Percentiles rank a stretch among this genome's conserved stretches.
Conservation (phyloP, 257 asterid species). For the Linaria vulgaris region DNA sequence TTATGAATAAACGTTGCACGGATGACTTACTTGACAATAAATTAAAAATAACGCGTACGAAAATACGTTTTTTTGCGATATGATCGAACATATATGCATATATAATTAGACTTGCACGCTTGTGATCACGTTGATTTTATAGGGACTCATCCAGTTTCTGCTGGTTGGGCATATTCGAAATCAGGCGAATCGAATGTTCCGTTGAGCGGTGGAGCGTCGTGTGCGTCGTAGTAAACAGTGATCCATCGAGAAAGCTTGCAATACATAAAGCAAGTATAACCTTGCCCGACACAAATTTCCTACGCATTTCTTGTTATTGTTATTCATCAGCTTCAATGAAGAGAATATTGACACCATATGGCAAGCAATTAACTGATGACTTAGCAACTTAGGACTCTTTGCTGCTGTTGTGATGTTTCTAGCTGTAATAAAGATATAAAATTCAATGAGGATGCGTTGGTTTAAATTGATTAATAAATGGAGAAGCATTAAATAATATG, state of each 20-base stretch:
- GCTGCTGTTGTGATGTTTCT: constrained; percentile 18
- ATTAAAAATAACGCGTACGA: too few relatives aligned
- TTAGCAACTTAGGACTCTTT: constrained; percentile 21
- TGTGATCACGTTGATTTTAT: constrained; percentile 45
- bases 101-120: constrained; percentile 40
- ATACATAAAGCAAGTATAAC: constrained; percentile 47
- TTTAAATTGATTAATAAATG: not conserved
- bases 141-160: constrained; percentile 24
- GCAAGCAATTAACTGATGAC: constrained; percentile 8
- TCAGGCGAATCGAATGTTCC: constrained; percentile 16
- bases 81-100: too few relatives aligned
- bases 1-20: too few relatives aligned
- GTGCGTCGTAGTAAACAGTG: constrained; percentile 41
- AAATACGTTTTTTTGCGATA: too few relatives aligned
- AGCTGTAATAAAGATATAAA: not conserved
- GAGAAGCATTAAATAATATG: not conserved
- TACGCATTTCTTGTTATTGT: constrained; percentile 41
- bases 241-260: constrained; percentile 64
- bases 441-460: too few relatives aligned
- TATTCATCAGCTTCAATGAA: constrained; percentile 20
- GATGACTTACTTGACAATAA: too few relatives aligned
- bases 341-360: constrained; percentile 28
- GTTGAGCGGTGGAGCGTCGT: constrained; percentile 30
- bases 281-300: constrained; percentile 46
- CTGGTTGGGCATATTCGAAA: constrained; percentile 23